Base-by-base conservation (phyloP, 1,139 yeast genomes). In the Candida freyschussii region DNA sequence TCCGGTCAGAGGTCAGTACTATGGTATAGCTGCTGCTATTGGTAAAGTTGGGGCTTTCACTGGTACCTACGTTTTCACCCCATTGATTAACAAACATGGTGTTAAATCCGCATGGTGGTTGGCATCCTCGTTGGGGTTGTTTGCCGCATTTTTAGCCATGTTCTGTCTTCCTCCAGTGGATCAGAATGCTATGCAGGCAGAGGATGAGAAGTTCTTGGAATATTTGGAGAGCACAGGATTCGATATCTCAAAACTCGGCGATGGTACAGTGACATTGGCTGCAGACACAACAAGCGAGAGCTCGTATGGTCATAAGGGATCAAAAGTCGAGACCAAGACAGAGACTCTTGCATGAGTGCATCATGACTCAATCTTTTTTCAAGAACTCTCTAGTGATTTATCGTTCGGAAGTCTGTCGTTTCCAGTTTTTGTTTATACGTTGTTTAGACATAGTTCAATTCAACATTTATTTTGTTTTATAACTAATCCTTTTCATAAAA, bases 1-100 rank as follows among this genome's bases (percentile, higher is more conserved):
- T 12, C 78, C 95, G 17, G 72, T 87, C 36, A 78, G 96, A 63
- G 96, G 96, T 40, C 84, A 81, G 51, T 84, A 83, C 61, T 89
- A 89, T 56, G 93, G 93, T 48, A 70, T 86, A 48, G 91, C 95
- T 29, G 96, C 96, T 38, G 95, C 95, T 18, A 52, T 77, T 34
- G 96, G 95, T 52, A 87, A 87, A 59, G 67, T 86, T 41, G 96
- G 96, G 53, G 96, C 95, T 2, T 87, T 86, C 55, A 86, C 80
- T 19, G 96, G 96, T 39, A 78, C 93, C 28, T 85, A 80, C 59
- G 79, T 82, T 18, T 89, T 89, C 74, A 95, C 96, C 28, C 70
- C 72, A 32, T 74, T 82, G 43, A 75, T 77, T 44, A 64, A 62
- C 41, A 63, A 64, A 41, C 55, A 62, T 32, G 85, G 85, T 39